Conservation (phyloP, 2,329 filamentous ascomycete species). For the Aspergillus calidoustus region DNA sequence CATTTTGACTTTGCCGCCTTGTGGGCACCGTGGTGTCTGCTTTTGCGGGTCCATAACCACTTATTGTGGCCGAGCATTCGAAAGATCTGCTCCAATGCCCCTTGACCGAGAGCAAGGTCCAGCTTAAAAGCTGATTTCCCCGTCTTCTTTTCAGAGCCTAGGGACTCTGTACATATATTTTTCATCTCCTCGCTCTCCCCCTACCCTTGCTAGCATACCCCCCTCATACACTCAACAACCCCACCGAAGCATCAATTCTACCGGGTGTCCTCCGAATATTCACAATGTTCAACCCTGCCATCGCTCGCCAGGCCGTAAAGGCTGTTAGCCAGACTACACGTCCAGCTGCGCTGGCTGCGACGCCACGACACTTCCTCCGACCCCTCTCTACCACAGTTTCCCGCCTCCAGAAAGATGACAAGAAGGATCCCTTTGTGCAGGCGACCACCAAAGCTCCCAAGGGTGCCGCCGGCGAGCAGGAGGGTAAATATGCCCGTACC, state of each 20-base stretch:
- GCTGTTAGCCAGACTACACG: slow-evolving; percentile 27
- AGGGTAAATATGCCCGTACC: slow-evolving; percentile 77
- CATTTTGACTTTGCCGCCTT: slow-evolving; percentile 14
- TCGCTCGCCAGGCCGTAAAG: slow-evolving; percentile 33
- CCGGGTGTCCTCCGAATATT: neutral
- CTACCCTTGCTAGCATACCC: neutral
- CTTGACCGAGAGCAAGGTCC: slow-evolving; percentile 13
- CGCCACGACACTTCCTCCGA: slow-evolving; percentile 27
- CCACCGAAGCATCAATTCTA: neutral
- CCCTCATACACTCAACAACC: neutral
- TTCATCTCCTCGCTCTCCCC: neutral
- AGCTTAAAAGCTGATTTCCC: neutral
- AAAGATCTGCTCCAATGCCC: slow-evolving; percentile 3
- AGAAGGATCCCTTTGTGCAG: slow-evolving; percentile 31
- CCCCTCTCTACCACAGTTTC: slow-evolving; percentile 36
- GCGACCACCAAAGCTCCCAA: slow-evolving; percentile 38
- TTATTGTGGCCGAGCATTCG: slow-evolving; percentile 8
- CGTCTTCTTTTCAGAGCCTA: neutral
- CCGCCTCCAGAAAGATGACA: slow-evolving; percentile 32
- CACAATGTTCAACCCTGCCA: slow-evolving; percentile 36
- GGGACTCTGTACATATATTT: slow-evolving; percentile 8
- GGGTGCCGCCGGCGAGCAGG: slow-evolving; percentile 47
- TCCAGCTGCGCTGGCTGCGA: slow-evolving; percentile 25
- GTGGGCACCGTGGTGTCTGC: slow-evolving; percentile 8
- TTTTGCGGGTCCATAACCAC: slow-evolving; percentile 1